A percentile compares a stretch with the other conserved stretches of the same genome.
Evolutionary conservation across 805 yeast genomes (phyloP).

Genomic region (Cyberlindnera sargentensis): DNA sequence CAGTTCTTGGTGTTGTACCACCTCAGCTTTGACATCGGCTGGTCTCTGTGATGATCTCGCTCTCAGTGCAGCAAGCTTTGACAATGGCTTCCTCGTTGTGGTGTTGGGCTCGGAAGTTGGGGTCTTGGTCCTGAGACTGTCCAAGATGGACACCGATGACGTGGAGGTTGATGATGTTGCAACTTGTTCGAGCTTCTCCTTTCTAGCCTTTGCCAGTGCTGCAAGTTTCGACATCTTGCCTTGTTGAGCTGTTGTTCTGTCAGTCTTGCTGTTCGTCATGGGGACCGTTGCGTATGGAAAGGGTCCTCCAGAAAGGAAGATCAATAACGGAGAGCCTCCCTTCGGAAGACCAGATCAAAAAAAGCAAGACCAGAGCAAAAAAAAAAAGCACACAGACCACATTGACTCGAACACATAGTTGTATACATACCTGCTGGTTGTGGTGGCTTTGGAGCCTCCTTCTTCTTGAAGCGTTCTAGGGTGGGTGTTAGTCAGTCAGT

Average conservation of each 20-base stretch:
- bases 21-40: neutral
- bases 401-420: neutral
- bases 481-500: slow-evolving; percentile 4
- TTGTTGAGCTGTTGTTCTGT: slow-evolving; percentile 2
- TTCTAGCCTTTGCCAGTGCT: slow-evolving; percentile 19
- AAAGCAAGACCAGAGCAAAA: too few relatives aligned
- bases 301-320: too few relatives aligned
- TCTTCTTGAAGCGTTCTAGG: slow-evolving; percentile 19
- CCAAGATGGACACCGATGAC: slow-evolving; percentile 18
- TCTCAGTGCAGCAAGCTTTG: neutral
- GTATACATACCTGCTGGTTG: slow-evolving; percentile 41
- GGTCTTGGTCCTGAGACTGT: slow-evolving; percentile 9
- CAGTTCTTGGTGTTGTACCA: neutral
- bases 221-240: slow-evolving; percentile 17
- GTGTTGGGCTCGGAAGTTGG: neutral
- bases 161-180: neutral
- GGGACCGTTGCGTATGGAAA: neutral
- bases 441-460: slow-evolving; percentile 14
- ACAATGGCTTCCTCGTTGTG: neutral
- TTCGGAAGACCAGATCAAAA: too few relatives aligned
- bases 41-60: slow-evolving; percentile 1
- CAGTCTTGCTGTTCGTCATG: too few relatives aligned
- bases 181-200: neutral
- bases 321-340: neutral
- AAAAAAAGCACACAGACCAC: too few relatives aligned